These are phyloP conservation scores for Castanea crenata DNA, from an alignment of 306 rosid species.

Conservation along the genomic window DNA sequence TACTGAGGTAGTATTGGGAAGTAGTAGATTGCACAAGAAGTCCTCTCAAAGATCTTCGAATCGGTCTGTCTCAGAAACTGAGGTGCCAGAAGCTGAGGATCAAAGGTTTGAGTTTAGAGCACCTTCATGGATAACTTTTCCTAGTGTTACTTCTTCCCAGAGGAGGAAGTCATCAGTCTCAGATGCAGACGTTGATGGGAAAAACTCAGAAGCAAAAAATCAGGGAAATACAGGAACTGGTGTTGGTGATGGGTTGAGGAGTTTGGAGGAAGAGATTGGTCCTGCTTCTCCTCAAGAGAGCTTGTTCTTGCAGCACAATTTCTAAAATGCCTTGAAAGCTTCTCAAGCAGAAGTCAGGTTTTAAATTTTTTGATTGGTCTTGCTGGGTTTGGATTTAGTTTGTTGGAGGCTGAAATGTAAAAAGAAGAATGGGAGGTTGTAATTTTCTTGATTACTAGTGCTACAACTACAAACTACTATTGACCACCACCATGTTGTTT, in stretches of 20 bases:
- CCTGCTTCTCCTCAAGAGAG: constrained; percentile 93
- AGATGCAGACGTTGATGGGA: constrained; percentile 79
- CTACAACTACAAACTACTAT: background rate
- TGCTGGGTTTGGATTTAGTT: background rate
- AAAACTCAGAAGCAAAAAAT: constrained; percentile 58
- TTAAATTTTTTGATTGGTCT: background rate
- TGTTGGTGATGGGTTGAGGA: constrained; percentile 75
- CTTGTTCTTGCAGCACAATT: constrained; percentile 86
- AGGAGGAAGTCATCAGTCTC: constrained; percentile 89
- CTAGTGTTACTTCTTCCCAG: constrained; percentile 96
- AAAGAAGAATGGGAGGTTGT: background rate
- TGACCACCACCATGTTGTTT: background rate
- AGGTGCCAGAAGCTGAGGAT: constrained; percentile 73
- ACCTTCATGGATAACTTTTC: constrained; percentile 95
- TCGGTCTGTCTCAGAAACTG: constrained; percentile 72
- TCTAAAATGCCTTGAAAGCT: constrained; percentile 24
- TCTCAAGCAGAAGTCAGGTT: constrained; percentile 14
- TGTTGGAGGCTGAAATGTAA: constrained; percentile 6
- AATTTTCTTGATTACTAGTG: constrained; percentile 1
- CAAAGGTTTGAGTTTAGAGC: constrained; percentile 86
- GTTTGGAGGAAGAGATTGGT: constrained; percentile 94
- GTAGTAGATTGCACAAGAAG: constrained; percentile 85
- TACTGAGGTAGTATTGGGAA: constrained; percentile 89
- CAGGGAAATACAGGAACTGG: constrained; percentile 43
- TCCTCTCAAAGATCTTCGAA: constrained; percentile 84